phyloP scores from a whole-genome alignment of 805 yeast genomes.

The Candida namnaoensis region DNA sequence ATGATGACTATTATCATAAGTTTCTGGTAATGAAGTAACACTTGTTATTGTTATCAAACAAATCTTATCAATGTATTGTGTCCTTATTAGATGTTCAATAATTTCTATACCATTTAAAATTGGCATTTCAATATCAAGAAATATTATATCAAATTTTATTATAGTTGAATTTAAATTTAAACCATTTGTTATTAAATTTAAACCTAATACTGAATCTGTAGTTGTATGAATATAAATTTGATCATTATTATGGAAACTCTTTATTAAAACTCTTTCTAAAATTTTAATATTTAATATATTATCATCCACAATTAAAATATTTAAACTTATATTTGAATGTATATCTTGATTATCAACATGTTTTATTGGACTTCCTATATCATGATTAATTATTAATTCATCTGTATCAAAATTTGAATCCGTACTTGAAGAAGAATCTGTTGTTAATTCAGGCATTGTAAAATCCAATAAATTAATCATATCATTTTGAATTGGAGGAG shows the following conservation, averaged over 20 bases:
- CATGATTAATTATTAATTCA: no score
- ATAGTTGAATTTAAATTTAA: background rate
- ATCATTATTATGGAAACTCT: slow-evolving; percentile 22
- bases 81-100: slow-evolving; percentile 15
- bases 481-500: no score
- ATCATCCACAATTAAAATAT: slow-evolving; percentile 27
- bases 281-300: slow-evolving; percentile 30
- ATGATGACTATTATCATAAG: slow-evolving; percentile 21
- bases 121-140: slow-evolving; percentile 39
- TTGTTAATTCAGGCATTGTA: background rate
- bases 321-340: no score
- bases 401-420: no score
- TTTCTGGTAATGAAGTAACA: slow-evolving; percentile 18
- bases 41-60: slow-evolving; percentile 35
- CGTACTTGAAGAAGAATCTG: background rate
- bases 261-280: slow-evolving; percentile 21
- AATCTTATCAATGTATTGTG: slow-evolving; percentile 8
- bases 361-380: no score
- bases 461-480: no score
- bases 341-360: no score
- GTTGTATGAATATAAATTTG: slow-evolving; percentile 22
- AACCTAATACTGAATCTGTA: background rate
- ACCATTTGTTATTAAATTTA: no score
- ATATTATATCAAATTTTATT: slow-evolving; percentile 21
- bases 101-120: slow-evolving; percentile 29